Percentiles rank a stretch among this genome's conserved stretches.
These are phyloP conservation scores for Zasmidium citrigriseum DNA, from an alignment of 2,329 filamentous ascomycete genomes.

Conservation along the genomic window DNA sequence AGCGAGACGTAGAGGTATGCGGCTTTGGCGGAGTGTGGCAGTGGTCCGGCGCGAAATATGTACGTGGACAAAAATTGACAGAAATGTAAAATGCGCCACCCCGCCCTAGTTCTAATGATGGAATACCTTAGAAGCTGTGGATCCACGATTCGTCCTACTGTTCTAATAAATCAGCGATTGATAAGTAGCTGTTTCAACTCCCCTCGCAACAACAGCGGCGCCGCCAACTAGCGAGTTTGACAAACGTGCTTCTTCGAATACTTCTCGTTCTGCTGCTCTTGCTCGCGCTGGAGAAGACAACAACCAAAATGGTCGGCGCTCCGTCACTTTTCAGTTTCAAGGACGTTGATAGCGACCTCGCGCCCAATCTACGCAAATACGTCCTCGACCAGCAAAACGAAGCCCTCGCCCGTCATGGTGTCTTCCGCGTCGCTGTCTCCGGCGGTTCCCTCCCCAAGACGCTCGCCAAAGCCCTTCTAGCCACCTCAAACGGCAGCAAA, in stretches of 20 bases:
- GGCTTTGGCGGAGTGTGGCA: too few species aligned
- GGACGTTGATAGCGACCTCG: conserved; percentile 69
- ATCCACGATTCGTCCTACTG: too few species aligned
- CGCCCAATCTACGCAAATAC: conserved; percentile 76
- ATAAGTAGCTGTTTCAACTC: neutral
- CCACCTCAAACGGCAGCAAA: conserved; percentile 45
- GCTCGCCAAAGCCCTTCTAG: conserved; percentile 79
- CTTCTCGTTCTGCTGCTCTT: conserved; percentile 2
- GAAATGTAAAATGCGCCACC: too few species aligned
- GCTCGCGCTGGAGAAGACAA: neutral
- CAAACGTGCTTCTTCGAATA: neutral
- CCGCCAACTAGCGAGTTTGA: too few species aligned
- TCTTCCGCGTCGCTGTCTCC: conserved; percentile 90
- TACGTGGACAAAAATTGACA: too few species aligned
- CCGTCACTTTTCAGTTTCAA: conserved; percentile 78
- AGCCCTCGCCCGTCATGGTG: conserved; percentile 74
- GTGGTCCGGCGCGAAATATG: too few species aligned
- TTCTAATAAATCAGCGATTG: neutral
- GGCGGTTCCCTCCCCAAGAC: conserved; percentile 90
- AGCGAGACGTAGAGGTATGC: too few species aligned
- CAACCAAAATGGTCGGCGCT: conserved; percentile 35
- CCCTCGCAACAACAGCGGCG: too few species aligned
- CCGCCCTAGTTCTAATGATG: too few species aligned
- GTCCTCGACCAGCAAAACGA: conserved; percentile 79
- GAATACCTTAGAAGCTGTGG: neutral